Base-by-base conservation (phyloP, 2,329 filamentous ascomycete species). In the Calonectria ilicicola region DNA sequence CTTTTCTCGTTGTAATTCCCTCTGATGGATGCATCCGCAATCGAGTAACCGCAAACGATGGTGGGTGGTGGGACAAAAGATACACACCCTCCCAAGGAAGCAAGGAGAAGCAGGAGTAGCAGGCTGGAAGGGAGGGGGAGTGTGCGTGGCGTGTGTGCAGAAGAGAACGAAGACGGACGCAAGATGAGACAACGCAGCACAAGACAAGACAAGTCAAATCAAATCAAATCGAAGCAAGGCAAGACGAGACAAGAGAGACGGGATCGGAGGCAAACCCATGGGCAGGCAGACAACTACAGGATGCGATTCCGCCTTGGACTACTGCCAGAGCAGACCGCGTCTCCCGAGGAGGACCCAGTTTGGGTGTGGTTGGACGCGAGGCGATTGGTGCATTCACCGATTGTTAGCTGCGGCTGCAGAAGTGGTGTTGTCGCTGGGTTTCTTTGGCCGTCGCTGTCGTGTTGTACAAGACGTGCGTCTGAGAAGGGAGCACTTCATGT, bases 361-460 rank as follows among this genome's bases (percentile, higher is more conserved):
- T 58, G 63, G 40, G 56, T 49, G 69, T 56, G 53, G 38, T 71
- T 62, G 64, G 56, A 49, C 40, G 49, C 29, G 46, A 29, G 65
- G 58, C 65, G 47, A 72, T 60, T 72, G 69, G 69, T 56, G 56
- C 27, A 58, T n/a, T 47, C 60, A 51, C 58, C 35, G 56, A 38
- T 46, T 68, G 46, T 51, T 51, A 62, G 65, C 53, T 53, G 56
- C 56, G 35, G 56, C 69, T 72, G 69, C 69, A 72, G 69, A 67
- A 47, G 58, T 65, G 69, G 69, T 72, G 69, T 72, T 67, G 69
- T 72, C 65, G 44, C 46, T 71, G 69, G 53, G 29, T 46, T 71
- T 58, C 35, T 65, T 27, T 44, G 65, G 47, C 51, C 35, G 65
- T 66, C 32, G 53, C 14, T 40, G 51, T 67, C 53, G 56, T 56